Evolutionary conservation across 305 asterid genomes (phyloP), one percentile per base, ranked within the genome.

Genomic region (Fraxinus dipetala): DNA sequence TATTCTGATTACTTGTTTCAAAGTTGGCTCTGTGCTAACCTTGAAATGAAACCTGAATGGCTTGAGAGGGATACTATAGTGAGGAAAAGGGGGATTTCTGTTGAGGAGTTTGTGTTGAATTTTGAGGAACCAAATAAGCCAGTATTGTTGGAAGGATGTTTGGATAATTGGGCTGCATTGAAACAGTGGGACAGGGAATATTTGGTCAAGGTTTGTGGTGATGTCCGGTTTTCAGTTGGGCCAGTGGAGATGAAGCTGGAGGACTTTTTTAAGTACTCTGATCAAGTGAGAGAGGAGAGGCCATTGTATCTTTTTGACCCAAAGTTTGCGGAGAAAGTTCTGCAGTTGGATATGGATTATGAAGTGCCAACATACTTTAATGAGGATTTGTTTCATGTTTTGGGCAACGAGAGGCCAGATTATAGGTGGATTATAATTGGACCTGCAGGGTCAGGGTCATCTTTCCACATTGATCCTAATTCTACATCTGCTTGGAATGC

Each of bases 401-500:
- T 96, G 87, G 98, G 95, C 9, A 76, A 87, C 28, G 96, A 93
- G 45, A 94, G 97, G 88, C 98, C 99, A 0, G 99, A 96, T 65
- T 89, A 92, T 79, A 86, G 98, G 78, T 96, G 98, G 99, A 88
- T 96, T 81, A 96, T 96, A 72, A 92, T 96, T 61, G 98, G 99
- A 70, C 98, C 98, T 5, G 94, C 97, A 18, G 98, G 99, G 78
- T 94, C 98, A 0, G 98, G 99, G 20, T 94, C 99, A n/a, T 96
- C 99, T 3, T 96, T 96, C 80, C 98, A 93, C 85, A 91, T 96
- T 11, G 99, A 96, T 88, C 99, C 98, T 78, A 96, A 96, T 89
- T 93, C 98, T 7, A 96, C 99, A 38, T 94, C 99, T 16, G 98
- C 98, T 86, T 96, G 99, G 99, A 96, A 94, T 88, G 99, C 99